Conservation (phyloP, 257 asterid species). For the Verbena officinalis region DNA sequence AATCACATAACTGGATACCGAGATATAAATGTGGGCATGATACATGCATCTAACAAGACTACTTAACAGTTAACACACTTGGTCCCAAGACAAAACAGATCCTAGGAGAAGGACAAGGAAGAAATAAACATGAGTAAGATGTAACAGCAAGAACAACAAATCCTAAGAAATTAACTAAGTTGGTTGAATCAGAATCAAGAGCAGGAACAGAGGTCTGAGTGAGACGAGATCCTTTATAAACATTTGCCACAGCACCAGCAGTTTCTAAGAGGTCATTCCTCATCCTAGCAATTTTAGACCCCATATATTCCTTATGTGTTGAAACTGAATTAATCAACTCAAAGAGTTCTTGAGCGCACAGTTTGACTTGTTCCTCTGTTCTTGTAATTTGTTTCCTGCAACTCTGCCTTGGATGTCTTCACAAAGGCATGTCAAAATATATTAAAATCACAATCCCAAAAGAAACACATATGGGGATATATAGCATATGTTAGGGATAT, state of each 20-base stretch:
- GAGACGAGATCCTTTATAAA: constrained; percentile 48
- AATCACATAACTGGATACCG: too few species aligned
- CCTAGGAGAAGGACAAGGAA: too few species aligned
- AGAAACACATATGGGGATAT: neutral
- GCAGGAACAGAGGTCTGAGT: neutral
- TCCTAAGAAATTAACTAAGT: too few species aligned
- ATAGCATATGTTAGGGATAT: neutral
- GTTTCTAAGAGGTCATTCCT: constrained; percentile 58
- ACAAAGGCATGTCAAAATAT: constrained; percentile 26
- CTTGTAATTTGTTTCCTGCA: constrained; percentile 49
- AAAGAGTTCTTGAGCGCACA: constrained; percentile 66
- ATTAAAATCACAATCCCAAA: constrained; percentile 19
- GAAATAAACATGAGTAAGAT: too few species aligned
- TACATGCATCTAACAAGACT: too few species aligned
- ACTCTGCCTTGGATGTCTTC: constrained; percentile 65
- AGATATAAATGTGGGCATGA: too few species aligned
- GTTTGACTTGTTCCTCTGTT: constrained; percentile 59
- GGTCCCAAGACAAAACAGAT: too few species aligned
- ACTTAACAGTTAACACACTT: too few species aligned
- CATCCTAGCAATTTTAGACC: constrained; percentile 57
- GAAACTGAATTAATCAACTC: constrained; percentile 69
- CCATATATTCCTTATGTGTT: constrained; percentile 56
- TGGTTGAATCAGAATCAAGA: too few species aligned
- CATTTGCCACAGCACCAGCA: constrained; percentile 52
- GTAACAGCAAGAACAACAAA: too few species aligned